These are phyloP conservation scores for Bipolaris zeicola DNA, from an alignment of 2,329 filamentous ascomycete species.

Conservation along the genomic window DNA sequence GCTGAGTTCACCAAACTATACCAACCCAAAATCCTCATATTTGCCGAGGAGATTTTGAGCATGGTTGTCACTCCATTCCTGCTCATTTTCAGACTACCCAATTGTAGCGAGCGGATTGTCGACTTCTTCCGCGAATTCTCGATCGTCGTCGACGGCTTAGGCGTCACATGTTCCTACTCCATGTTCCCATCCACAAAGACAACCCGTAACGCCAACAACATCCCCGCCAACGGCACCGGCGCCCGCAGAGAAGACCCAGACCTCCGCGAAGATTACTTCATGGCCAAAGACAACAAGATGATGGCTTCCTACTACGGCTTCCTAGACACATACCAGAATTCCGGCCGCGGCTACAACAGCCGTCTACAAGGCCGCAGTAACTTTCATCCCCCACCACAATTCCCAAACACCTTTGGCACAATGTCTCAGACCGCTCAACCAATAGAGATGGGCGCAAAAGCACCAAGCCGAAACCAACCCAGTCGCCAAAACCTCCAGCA, in stretches of 20 bases:
- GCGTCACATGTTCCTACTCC: slow-evolving; percentile 95
- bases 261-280: slow-evolving; percentile 88
- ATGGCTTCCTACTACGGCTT: slow-evolving; percentile 96
- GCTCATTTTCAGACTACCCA: slow-evolving; percentile 82
- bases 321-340: slow-evolving; percentile 76
- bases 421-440: slow-evolving; percentile 57
- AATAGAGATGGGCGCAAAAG: slow-evolving; percentile 47
- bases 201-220: slow-evolving; percentile 56
- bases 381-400: slow-evolving; percentile 77
- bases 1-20: slow-evolving; percentile 89
- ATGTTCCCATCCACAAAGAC: slow-evolving; percentile 96
- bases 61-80: slow-evolving; percentile 92
- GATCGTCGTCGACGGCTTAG: slow-evolving; percentile 92
- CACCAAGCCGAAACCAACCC: slow-evolving; percentile 34
- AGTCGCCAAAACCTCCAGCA: slow-evolving; percentile 31
- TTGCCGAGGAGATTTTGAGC: slow-evolving; percentile 88
- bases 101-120: slow-evolving; percentile 88
- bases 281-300: slow-evolving; percentile 97
- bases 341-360: slow-evolving; percentile 42
- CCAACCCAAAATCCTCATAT: slow-evolving; percentile 89
- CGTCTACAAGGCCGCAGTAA: slow-evolving; percentile 37
- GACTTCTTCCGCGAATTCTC: slow-evolving; percentile 99
- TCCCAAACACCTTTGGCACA: slow-evolving; percentile 67
- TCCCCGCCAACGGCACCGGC: slow-evolving; percentile 46
- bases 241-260: slow-evolving; percentile 56